phyloP scores from a whole-genome alignment of 169 alveolate species.

The Eimeria necatrix region DNA sequence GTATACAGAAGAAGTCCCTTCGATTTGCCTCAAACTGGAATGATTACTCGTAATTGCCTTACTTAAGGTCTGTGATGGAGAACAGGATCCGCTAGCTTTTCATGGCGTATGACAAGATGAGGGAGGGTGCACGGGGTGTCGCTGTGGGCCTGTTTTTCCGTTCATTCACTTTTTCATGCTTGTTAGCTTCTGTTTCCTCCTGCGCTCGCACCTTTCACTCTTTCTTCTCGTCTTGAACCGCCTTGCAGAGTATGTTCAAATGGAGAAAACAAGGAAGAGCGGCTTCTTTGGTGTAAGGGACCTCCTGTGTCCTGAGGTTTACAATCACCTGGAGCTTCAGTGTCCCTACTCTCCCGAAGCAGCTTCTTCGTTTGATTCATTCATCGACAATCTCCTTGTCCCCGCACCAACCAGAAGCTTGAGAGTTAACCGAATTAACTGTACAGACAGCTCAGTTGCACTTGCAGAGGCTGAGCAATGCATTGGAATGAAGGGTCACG shows the following conservation, averaged over 20 bases:
- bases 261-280: neutral
- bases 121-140: no score
- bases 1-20: no score
- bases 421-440: slow-evolving; percentile 48
- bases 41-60: no score
- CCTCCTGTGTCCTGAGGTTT: slow-evolving; percentile 33
- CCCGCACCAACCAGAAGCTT: slow-evolving; percentile 32
- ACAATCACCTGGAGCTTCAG: neutral
- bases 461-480: slow-evolving; percentile 11
- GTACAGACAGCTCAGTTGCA: slow-evolving; percentile 30
- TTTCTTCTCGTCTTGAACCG: no score
- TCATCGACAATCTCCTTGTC: slow-evolving; percentile 8
- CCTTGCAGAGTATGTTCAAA: neutral
- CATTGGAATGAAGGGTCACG: slow-evolving; percentile 10
- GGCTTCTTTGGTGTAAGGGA: neutral
- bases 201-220: no score
- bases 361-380: neutral
- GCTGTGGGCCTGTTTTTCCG: no score
- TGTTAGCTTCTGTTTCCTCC: no score
- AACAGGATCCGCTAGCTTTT: no score
- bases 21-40: no score
- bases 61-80: no score
- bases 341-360: neutral
- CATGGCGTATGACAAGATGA: no score
- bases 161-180: no score